Percentiles rank a stretch among this genome's conserved stretches.
phyloP scores from a whole-genome alignment of 371 early-diverging fungal genomes.

The Mortierella sp. region DNA sequence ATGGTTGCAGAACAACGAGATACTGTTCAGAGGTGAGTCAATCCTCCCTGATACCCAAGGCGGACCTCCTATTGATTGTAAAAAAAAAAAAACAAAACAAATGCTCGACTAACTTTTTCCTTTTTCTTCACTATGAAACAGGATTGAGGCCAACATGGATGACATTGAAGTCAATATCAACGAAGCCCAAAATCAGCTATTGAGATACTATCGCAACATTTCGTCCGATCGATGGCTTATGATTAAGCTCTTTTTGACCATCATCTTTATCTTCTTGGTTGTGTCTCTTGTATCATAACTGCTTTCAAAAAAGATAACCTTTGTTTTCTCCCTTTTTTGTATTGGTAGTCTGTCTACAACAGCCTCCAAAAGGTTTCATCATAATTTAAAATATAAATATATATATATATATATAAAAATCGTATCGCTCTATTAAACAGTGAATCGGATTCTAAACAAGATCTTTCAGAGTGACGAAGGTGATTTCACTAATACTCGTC shows the following conservation, averaged over 20 bases:
- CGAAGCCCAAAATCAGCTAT: conserved; percentile 90
- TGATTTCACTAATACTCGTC: conserved; percentile 44
- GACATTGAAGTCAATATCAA: conserved; percentile 92
- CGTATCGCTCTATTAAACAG: too few relatives aligned
- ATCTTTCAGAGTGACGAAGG: too few relatives aligned
- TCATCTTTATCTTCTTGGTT: conserved; percentile 72
- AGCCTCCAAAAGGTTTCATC: too few relatives aligned
- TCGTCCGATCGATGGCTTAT: conserved; percentile 96
- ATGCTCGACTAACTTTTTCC: conserved; percentile 1
- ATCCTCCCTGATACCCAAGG: too few relatives aligned
- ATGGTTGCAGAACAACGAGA: conserved; percentile 97
- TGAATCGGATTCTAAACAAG: too few relatives aligned
- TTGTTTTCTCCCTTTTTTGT: not conserved
- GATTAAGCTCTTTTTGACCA: conserved; percentile 90
- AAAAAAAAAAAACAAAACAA: not conserved
- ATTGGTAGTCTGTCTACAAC: not conserved
- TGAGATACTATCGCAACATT: conserved; percentile 90
- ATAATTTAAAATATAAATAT: too few relatives aligned
- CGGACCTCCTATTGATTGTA: too few relatives aligned
- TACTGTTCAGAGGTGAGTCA: conserved; percentile 83
- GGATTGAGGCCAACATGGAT: conserved; percentile 96
- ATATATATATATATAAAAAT: too few relatives aligned
- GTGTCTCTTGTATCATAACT: conserved; percentile 35
- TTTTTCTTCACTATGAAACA: conserved; percentile 26
- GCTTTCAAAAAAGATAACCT: too few relatives aligned